Conservation (phyloP, 2,329 filamentous ascomycete species). For the Achaetomium macrosporum region DNA sequence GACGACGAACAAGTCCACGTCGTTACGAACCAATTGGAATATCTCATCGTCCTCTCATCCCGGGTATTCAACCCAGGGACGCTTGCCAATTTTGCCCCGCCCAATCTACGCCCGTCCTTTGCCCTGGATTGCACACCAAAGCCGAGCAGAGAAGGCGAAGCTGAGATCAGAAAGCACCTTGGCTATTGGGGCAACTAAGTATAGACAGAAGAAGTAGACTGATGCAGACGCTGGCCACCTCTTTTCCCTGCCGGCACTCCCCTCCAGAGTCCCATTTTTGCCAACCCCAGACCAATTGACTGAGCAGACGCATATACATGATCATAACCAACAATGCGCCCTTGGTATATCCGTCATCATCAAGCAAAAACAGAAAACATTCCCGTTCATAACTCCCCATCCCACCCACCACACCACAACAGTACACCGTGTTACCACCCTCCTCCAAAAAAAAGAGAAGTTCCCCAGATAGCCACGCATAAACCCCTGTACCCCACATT, state of each 20-base stretch:
- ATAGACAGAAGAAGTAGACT: constrained; percentile 12
- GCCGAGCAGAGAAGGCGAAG: not conserved
- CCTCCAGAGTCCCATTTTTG: not conserved
- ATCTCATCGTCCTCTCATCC: constrained; percentile 5
- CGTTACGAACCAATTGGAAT: constrained; percentile 1
- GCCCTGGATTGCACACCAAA: not conserved
- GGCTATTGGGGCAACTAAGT: constrained; percentile 5
- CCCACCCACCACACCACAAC: not conserved
- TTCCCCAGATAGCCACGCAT: not conserved
- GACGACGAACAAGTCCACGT: not conserved
- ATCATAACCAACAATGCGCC: constrained; percentile 4
- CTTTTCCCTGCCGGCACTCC: not conserved
- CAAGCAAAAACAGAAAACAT: not conserved
- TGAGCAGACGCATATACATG: constrained; percentile 1
- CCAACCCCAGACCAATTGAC: not conserved
- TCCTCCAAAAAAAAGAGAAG: not conserved
- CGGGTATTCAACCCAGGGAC: constrained; percentile 10
- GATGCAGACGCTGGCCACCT: not conserved
- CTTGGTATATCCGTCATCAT: constrained; percentile 12
- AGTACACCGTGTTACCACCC: not conserved
- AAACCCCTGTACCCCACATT: constrained; percentile 10
- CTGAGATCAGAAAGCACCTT: not conserved
- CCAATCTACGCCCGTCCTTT: constrained; percentile 9
- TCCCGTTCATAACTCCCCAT: not conserved
- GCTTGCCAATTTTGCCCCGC: constrained; percentile 1